Evolutionary conservation across 2,329 filamentous ascomycete species (phyloP).

Genomic region (Blastomyces silverae): DNA sequence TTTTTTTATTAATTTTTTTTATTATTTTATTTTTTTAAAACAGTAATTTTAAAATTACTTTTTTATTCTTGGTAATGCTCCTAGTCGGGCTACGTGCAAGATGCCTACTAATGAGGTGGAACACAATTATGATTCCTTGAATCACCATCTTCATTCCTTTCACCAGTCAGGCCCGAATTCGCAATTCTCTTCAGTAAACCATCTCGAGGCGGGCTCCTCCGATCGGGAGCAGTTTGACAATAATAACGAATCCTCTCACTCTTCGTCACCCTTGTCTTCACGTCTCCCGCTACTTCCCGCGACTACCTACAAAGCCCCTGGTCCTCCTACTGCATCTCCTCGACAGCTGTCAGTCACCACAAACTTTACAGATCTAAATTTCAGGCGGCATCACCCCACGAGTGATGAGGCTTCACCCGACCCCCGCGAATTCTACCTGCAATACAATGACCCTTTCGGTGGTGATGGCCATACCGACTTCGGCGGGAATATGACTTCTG

Average conservation of each 20-base stretch:
- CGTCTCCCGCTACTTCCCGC: conserved; percentile 23
- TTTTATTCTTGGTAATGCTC: conserved; percentile 28
- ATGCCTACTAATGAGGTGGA: conserved; percentile 37
- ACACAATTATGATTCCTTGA: conserved; percentile 34
- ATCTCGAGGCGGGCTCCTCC: conserved; percentile 25
- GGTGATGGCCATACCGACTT: conserved; percentile 24
- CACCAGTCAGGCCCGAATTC: conserved; percentile 23
- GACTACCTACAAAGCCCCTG: conserved; percentile 28
- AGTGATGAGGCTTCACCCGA: conserved; percentile 34
- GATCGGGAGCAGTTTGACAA: conserved; percentile 22
- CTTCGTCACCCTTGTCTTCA: conserved; percentile 24
- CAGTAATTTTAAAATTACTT: neutral
- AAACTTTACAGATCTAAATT: conserved; percentile 21
- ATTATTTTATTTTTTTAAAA: neutral
- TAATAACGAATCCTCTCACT: conserved; percentile 24
- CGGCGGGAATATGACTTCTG: conserved; percentile 23
- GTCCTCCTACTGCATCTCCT: conserved; percentile 22
- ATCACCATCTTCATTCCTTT: conserved; percentile 19
- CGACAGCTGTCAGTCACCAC: conserved; percentile 23
- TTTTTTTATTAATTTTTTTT: conserved; percentile 6
- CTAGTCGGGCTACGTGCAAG: conserved; percentile 33
- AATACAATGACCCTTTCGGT: conserved; percentile 36
- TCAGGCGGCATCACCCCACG: conserved; percentile 18
- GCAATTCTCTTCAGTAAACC: conserved; percentile 30
- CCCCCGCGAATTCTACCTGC: conserved; percentile 49